A percentile compares a stretch with the other conserved stretches of the same genome.
phyloP scores from a whole-genome alignment of 2,329 filamentous ascomycete species.

The Blumeria hordei region DNA sequence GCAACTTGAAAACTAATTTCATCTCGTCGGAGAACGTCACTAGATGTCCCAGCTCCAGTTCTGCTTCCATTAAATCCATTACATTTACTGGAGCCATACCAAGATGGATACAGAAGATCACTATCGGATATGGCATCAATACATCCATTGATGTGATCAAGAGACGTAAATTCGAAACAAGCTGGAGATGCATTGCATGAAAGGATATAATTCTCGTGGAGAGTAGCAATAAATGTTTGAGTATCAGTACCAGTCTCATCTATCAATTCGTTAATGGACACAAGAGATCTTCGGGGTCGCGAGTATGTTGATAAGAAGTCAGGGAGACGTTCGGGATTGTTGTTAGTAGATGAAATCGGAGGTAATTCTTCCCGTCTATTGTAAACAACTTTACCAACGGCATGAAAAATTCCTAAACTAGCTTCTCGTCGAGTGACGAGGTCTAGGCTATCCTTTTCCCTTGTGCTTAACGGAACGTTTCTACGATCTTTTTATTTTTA shows the following conservation, averaged over 20 bases:
- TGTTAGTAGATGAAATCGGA: constrained; percentile 16
- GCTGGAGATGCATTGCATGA: constrained; percentile 44
- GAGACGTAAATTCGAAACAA: constrained; percentile 30
- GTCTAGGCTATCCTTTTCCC: constrained; percentile 58
- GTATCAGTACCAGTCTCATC: constrained; percentile 87
- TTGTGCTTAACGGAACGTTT: constrained; percentile 40
- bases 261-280: constrained; percentile 51
- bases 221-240: constrained; percentile 64
- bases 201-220: constrained; percentile 81
- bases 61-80: constrained; percentile 24
- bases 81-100: constrained; percentile 41
- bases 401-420: constrained; percentile 84
- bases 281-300: constrained; percentile 37
- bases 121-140: constrained; percentile 70
- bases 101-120: constrained; percentile 58
- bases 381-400: constrained; percentile 85
- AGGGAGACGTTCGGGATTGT: constrained; percentile 31
- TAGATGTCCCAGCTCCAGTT: constrained; percentile 24
- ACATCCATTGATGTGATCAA: constrained; percentile 65
- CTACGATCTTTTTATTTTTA: constrained; percentile 39
- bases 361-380: constrained; percentile 55
- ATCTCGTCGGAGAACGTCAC: constrained; percentile 66
- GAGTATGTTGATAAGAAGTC: constrained; percentile 30
- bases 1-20: constrained; percentile 87
- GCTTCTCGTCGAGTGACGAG: constrained; percentile 70